Evolutionary conservation across 306 rosid species (phyloP).

Genomic region (Astragalus glycyphyllos): DNA sequence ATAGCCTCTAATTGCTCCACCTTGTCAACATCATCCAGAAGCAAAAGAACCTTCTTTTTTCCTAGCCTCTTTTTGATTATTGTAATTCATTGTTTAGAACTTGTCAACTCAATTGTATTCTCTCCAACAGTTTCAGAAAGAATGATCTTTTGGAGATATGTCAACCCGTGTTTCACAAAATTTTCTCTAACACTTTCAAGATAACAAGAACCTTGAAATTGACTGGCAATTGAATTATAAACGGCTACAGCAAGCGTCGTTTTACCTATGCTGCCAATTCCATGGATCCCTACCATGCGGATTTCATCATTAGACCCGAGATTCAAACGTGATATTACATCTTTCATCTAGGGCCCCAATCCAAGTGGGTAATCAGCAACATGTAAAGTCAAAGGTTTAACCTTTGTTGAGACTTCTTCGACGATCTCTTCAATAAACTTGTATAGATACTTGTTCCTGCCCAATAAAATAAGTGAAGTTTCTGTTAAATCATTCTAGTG

Average conservation of each 20-base stretch:
- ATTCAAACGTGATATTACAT: background rate
- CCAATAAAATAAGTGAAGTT: background rate
- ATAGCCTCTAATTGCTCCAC: slow-evolving; percentile 19
- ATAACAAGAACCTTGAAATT: slow-evolving; percentile 28
- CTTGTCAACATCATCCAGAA: slow-evolving; percentile 45
- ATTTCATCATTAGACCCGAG: background rate
- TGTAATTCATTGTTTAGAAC: slow-evolving; percentile 15
- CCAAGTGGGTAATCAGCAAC: background rate
- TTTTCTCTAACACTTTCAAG: slow-evolving; percentile 31
- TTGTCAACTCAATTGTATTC: background rate
- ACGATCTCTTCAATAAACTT: background rate
- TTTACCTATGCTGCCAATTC: slow-evolving; percentile 33
- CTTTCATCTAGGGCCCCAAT: background rate
- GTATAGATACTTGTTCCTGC: slow-evolving; percentile 7
- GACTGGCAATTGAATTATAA: background rate
- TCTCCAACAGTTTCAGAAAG: slow-evolving; percentile 2
- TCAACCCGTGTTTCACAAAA: slow-evolving; percentile 9
- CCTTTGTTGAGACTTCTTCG: background rate
- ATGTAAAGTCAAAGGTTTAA: background rate
- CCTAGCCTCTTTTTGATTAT: slow-evolving; percentile 6
- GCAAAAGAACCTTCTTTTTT: slow-evolving; percentile 18
- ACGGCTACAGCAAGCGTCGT: slow-evolving; percentile 28
- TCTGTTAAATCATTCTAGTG: background rate
- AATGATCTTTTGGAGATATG: slow-evolving; percentile 36
- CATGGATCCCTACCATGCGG: slow-evolving; percentile 30